Conservation (phyloP, 2,329 filamentous ascomycete species). For the Xenoacremonium recifei region DNA sequence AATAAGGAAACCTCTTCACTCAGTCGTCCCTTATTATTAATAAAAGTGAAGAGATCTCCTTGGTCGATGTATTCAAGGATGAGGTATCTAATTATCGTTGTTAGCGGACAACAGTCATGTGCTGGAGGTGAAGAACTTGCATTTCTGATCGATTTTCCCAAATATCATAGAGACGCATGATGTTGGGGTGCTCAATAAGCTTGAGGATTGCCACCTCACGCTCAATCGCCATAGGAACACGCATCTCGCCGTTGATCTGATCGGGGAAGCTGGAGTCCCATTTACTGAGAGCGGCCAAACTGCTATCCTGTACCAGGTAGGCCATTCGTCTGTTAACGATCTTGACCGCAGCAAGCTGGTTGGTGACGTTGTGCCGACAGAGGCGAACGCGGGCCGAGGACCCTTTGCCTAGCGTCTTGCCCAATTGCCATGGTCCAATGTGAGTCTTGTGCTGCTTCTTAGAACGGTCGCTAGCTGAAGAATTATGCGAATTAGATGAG, state of each 20-base stretch:
- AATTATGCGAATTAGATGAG: conserved; percentile 41
- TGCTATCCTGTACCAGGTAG: conserved; percentile 79
- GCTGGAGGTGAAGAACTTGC: conserved; percentile 52
- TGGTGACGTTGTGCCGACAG: conserved; percentile 75
- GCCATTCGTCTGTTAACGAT: conserved; percentile 86
- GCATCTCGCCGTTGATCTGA: conserved; percentile 58
- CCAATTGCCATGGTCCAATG: conserved; percentile 92
- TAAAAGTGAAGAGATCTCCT: conserved; percentile 82
- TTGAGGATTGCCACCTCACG: conserved; percentile 97
- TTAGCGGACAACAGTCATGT: neutral
- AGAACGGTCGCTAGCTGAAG: conserved; percentile 38
- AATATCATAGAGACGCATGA: conserved; percentile 91
- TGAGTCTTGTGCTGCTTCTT: conserved; percentile 61
- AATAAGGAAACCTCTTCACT: conserved; percentile 77
- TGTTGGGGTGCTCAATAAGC: conserved; percentile 89
- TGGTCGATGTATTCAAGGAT: conserved; percentile 87
- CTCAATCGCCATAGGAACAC: conserved; percentile 86
- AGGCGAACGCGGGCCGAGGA: conserved; percentile 85
- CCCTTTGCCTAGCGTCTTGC: conserved; percentile 84
- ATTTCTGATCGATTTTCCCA: conserved; percentile 97
- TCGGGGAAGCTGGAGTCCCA: conserved; percentile 61
- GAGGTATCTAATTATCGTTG: conserved; percentile 66
- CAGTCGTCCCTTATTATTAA: conserved; percentile 71
- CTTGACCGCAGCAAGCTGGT: conserved; percentile 87
- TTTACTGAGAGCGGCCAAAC: conserved; percentile 77